A percentile compares a stretch with the other conserved stretches of the same genome.
These are phyloP conservation scores for Sporothrix protearum DNA, from an alignment of 2,329 filamentous ascomycete species.

Conservation along the genomic window DNA sequence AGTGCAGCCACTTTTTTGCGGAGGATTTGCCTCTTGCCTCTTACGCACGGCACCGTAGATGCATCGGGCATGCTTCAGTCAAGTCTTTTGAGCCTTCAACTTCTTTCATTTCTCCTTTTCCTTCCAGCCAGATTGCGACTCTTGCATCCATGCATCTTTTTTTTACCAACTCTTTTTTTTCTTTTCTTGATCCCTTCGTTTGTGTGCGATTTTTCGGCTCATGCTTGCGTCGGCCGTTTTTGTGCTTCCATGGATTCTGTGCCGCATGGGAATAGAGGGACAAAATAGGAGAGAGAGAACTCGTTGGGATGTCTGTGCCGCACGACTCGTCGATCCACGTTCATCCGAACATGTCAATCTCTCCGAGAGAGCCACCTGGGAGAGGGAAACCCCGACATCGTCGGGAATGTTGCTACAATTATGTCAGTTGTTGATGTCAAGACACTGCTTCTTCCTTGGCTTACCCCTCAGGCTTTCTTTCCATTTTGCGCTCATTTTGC, in stretches of 20 bases:
- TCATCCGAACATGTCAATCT: slow-evolving; percentile 1
- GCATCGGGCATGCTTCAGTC: background rate
- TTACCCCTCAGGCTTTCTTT: background rate
- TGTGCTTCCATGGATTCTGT: background rate
- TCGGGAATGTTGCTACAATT: background rate
- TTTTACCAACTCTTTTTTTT: background rate
- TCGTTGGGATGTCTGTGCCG: background rate
- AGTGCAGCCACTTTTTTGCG: background rate
- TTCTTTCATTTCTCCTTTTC: background rate
- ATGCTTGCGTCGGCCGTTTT: background rate
- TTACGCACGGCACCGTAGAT: background rate
- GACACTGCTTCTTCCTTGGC: too few species aligned
- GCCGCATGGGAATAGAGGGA: background rate
- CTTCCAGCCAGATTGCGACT: background rate
- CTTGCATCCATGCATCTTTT: background rate
- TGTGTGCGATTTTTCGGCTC: background rate
- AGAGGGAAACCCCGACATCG: background rate
- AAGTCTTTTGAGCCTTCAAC: background rate
- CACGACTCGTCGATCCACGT: slow-evolving; percentile 5
- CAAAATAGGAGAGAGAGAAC: background rate
- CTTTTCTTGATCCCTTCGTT: background rate
- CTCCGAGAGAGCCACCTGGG: background rate
- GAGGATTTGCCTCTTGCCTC: background rate
- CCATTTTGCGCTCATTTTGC: too few species aligned
- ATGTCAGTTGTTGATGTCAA: background rate